phyloP scores from a whole-genome alignment of 129 eudicot genomes.

The Centaurea solstitialis region DNA sequence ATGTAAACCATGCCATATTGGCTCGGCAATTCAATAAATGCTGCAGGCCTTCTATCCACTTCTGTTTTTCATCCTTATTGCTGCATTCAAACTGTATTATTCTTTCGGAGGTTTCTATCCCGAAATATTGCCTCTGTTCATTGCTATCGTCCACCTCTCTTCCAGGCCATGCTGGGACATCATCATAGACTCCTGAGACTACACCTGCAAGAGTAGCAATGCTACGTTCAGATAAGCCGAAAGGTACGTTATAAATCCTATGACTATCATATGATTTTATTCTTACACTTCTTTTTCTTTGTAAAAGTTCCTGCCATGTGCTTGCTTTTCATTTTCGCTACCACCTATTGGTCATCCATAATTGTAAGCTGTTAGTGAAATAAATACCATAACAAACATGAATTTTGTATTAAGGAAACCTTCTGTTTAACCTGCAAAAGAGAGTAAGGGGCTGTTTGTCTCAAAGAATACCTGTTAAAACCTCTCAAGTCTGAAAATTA shows the following conservation, averaged over 20 bases:
- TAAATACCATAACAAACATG: conserved; percentile 13
- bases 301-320: conserved; percentile 93
- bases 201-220: conserved; percentile 49
- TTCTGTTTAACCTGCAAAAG: background rate
- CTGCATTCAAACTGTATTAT: conserved; percentile 79
- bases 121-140: conserved; percentile 64
- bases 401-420: background rate
- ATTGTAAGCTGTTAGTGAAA: background rate
- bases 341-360: conserved; percentile 53
- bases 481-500: no score
- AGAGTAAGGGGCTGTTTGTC: no score
- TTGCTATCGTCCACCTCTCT: conserved; percentile 52
- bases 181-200: conserved; percentile 64
- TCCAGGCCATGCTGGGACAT: conserved; percentile 78
- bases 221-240: conserved; percentile 20
- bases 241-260: conserved; percentile 2
- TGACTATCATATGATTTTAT: background rate
- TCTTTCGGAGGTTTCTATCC: conserved; percentile 65
- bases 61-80: conserved; percentile 60
- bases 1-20: conserved; percentile 39
- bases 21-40: conserved; percentile 61
- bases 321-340: conserved; percentile 87
- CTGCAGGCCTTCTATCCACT: conserved; percentile 86
- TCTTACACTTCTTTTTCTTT: conserved; percentile 87
- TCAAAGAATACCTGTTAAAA: no score